phyloP scores from a whole-genome alignment of 352 stramenopile species.

The Phytophthora nicotianae region DNA sequence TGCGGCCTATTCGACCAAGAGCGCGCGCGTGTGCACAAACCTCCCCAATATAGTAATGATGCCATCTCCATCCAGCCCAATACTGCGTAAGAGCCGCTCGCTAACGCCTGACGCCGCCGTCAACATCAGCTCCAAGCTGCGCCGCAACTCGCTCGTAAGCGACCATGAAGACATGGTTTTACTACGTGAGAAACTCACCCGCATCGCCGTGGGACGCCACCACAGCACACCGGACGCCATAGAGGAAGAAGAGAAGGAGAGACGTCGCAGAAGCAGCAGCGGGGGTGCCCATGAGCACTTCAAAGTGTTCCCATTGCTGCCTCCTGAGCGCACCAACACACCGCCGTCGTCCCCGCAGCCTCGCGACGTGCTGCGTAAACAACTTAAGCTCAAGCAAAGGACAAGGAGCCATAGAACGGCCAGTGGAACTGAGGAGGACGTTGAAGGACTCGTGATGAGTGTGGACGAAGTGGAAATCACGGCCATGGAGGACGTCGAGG shows the following conservation, averaged over 20 bases:
- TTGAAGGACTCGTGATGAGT: conserved; percentile 41
- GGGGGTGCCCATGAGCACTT: conserved; percentile 35
- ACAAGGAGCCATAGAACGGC: conserved; percentile 6
- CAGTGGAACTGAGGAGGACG: conserved; percentile 15
- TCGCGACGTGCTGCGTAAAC: conserved; percentile 70
- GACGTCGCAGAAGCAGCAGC: conserved; percentile 10
- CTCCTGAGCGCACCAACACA: conserved; percentile 59
- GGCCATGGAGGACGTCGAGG: conserved; percentile 42
- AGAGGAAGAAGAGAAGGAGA: conserved; percentile 19
- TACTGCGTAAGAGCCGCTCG: conserved; percentile 12
- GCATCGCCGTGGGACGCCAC: conserved; percentile 57
- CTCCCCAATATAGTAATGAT: conserved; percentile 12
- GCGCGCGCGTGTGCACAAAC: background rate
- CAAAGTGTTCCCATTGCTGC: conserved; percentile 50
- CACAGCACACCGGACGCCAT: conserved; percentile 12
- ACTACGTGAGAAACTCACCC: conserved; percentile 75
- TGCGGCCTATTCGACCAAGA: conserved; percentile 13
- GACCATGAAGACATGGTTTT: conserved; percentile 71
- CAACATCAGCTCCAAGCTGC: conserved; percentile 43
- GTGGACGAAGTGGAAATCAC: conserved; percentile 72
- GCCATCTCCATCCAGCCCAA: conserved; percentile 39
- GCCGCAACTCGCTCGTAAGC: conserved; percentile 64
- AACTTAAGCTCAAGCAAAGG: conserved; percentile 62
- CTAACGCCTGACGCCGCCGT: conserved; percentile 26
- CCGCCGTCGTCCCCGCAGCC: conserved; percentile 82